Evolutionary conservation across 2,329 filamentous ascomycete species (phyloP), one percentile per base, ranked within the genome.

Genomic region (Escovopsis sp.): DNA sequence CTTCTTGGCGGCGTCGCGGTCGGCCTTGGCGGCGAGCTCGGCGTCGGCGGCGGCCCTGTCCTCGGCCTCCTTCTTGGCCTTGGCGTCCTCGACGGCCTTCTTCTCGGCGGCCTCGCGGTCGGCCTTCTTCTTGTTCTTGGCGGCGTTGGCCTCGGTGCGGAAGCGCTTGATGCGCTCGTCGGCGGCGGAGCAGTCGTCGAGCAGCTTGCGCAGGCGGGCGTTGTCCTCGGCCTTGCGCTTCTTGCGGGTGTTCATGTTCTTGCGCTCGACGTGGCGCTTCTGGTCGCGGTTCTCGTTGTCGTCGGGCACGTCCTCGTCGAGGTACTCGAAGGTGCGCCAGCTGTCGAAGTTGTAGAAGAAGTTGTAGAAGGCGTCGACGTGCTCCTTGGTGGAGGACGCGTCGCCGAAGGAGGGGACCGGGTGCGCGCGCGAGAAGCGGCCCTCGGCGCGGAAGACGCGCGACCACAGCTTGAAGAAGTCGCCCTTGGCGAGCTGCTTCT

Each of bases 141-240:
- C 75, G 33, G 87, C 86, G 61, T 79, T 86, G 56, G 86, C 86
- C 52, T 84, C 76, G 64, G 96, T 79, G 48, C 82, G 75, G 82
- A 98, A 98, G 49, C 78, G 79, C 79, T 94, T 94, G 69, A 96
- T 94, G 46, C 90, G 85, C 68, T 93, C 87, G 53, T 98, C 90
- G 30, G 72, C 70, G 23, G 79, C 77, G 14, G 88, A 76, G 46
- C 73, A 78, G 44, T 94, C 84, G 54, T 98, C 90, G 18, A 98
- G 78, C 38, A 94, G 61, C 61, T 87, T 80, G 53, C 90, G 78
- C 41, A 98, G 74, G 51, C 92, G 87, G 35, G 82, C 71, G 49
- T 81, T 93, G 63, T 98, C 92, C 68, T 98, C 90, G 18, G 79
- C 85, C 87, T 98, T 98, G 74, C 87, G 92, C 86, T 98, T 98